These are phyloP conservation scores for Marasmius fiardii DNA, from an alignment of 1,284 basidiomycete genomes.

Conservation along the genomic window DNA sequence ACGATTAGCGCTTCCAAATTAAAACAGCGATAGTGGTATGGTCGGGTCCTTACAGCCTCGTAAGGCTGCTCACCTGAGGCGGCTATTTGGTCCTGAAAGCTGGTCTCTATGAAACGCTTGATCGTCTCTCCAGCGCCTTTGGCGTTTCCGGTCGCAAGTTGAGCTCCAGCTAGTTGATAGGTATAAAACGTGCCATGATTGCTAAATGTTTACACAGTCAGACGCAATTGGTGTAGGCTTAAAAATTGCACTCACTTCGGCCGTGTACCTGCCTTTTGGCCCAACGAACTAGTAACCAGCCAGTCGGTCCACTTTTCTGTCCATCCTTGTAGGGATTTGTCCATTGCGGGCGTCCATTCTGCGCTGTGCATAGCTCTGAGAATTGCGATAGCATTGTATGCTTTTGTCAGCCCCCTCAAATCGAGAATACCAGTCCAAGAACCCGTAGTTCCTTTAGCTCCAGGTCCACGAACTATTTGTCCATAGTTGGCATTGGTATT, in stretches of 20 bases:
- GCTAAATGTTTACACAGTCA: slow-evolving; percentile 26
- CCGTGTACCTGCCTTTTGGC: slow-evolving; percentile 17
- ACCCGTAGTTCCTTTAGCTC: slow-evolving; percentile 36
- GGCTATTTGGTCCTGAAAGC: slow-evolving; percentile 51
- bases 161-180: slow-evolving; percentile 35
- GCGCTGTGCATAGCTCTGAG: slow-evolving; percentile 35
- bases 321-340: slow-evolving; percentile 44
- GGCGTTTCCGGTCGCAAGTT: slow-evolving; percentile 33
- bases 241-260: slow-evolving; percentile 12
- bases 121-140: slow-evolving; percentile 37
- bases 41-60: slow-evolving; percentile 57
- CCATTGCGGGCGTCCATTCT: slow-evolving; percentile 42
- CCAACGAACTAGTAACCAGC: slow-evolving; percentile 44
- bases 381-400: slow-evolving; percentile 46
- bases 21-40: slow-evolving; percentile 57
- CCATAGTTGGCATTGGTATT: slow-evolving; percentile 62
- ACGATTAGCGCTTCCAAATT: slow-evolving; percentile 60
- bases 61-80: slow-evolving; percentile 57
- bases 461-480: slow-evolving; percentile 59
- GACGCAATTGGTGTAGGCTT: neutral
- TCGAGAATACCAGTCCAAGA: slow-evolving; percentile 59
- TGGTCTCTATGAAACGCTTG: slow-evolving; percentile 40
- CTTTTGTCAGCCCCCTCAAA: slow-evolving; percentile 50
- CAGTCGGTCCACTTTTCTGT: slow-evolving; percentile 43
- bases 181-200: slow-evolving; percentile 51